phyloP scores from a whole-genome alignment of 2,329 filamentous ascomycete species.

The Colletotrichum sp. region DNA sequence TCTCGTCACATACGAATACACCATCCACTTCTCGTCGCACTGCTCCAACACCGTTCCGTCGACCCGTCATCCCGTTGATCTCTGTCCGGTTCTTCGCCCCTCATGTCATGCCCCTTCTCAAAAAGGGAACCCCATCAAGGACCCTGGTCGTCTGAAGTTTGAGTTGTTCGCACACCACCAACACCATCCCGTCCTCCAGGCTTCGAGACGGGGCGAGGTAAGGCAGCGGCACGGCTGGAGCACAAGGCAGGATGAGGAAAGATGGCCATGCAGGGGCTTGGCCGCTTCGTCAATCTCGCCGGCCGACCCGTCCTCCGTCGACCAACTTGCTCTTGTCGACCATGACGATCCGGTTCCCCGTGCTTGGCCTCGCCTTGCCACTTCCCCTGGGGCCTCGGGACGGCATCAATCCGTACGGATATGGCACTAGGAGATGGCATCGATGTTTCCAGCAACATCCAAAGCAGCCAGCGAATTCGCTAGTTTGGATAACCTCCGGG shows the following conservation, averaged over 20 bases:
- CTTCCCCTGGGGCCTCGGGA: not conserved
- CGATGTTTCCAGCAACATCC: not conserved
- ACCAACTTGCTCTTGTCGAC: not conserved
- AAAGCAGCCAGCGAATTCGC: not conserved
- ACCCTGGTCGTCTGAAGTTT: not conserved
- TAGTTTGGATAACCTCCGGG: not conserved
- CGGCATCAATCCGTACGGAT: not conserved
- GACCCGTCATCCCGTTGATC: not conserved
- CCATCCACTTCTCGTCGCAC: not conserved
- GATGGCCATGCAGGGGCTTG: not conserved
- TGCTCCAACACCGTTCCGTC: not conserved
- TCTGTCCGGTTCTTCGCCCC: not conserved
- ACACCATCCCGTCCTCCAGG: not conserved
- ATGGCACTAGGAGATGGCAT: not conserved
- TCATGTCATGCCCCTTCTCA: not conserved
- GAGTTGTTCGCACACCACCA: not conserved
- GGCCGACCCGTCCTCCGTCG: not conserved
- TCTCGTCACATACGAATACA: not conserved
- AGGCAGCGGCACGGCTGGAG: not conserved
- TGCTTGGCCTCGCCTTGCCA: not conserved
- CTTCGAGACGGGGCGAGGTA: not conserved
- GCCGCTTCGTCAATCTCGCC: slow-evolving; percentile 6
- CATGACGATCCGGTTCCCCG: not conserved
- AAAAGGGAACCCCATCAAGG: not conserved
- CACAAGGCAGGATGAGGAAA: not conserved